Base-by-base conservation (phyloP, 345 rosid genomes). In the Draba incana region DNA sequence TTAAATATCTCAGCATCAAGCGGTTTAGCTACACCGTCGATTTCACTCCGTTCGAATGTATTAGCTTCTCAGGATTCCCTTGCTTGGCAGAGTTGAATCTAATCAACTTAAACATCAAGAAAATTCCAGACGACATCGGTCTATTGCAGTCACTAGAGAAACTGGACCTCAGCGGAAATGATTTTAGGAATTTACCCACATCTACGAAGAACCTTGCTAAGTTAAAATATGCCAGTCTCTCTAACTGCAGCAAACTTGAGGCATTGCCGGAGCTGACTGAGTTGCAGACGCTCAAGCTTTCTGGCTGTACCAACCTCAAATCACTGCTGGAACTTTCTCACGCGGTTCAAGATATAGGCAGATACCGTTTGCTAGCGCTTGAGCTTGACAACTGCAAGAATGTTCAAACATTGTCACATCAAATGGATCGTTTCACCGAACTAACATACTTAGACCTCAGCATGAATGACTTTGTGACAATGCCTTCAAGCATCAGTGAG, bases 61-160 rank as follows among this genome's bases (percentile, higher is more conserved):
- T 9, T 1, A 70, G 63, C 49, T 62, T 71, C 5, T 23, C 42
- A 53, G 39, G 3, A 1, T 70, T 62, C 14, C 55, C 55, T 0
- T 45, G 10, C 31, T 62, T 62, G 16, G 16, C 1, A 16, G 71
- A 56, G 37, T 68, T 57, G 24, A 67, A 45, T 23, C 15, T 67
- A n/a, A 67, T 23, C 54, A 67, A 67, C 63, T 31, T 67, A 13
- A 43, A 67, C n/a, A 67, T 67, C 71, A 9, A 8, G 10, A 35
- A 11, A 43, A 30, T 67, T 35, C 63, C 71, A 30, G 46, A 67
- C 0, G 54, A 67, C 35, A 55, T 67, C 1, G 46, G 10, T 9
- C 28, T 13, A 20, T 24, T 67, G 63, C 55, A 31, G 11, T 67
- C 54, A 11, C 63, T 67, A 13, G 54, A 67, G 63, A 67, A 55